phyloP scores from a whole-genome alignment of 2,329 filamentous ascomycete species.

The Fusarium citri region DNA sequence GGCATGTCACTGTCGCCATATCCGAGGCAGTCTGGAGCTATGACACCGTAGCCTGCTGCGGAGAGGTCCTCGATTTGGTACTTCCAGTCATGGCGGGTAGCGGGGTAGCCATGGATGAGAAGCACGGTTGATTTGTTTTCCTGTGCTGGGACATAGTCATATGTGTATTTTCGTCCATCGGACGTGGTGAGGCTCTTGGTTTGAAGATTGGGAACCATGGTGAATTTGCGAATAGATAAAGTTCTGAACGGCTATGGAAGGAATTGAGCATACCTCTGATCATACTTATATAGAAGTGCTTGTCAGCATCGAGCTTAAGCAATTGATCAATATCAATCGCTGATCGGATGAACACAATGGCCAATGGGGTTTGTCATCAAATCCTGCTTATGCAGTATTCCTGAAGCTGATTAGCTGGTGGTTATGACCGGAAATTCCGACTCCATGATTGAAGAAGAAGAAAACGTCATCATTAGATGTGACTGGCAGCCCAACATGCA shows the following conservation, averaged over 20 bases:
- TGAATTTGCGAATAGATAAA: fast-evolving
- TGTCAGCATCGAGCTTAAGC: background rate
- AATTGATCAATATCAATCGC: fast-evolving
- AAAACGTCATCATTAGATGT: too few species aligned
- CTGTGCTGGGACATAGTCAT: conserved; percentile 14
- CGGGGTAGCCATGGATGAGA: conserved; percentile 38
- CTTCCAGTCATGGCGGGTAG: conserved; percentile 35
- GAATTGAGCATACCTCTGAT: fast-evolving
- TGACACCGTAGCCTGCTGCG: conserved; percentile 26
- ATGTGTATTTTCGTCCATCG: conserved; percentile 14
- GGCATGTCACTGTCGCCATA: conserved; percentile 38
- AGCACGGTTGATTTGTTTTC: conserved; percentile 23
- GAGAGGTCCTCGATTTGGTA: conserved; percentile 27
- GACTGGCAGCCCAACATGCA: too few species aligned
- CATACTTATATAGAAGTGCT: background rate
- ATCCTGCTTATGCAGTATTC: background rate
- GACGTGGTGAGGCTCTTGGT: conserved; percentile 1
- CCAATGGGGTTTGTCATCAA: background rate
- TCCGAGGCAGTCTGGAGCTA: conserved; percentile 38
- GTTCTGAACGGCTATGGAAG: background rate
- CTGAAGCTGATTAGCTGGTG: background rate
- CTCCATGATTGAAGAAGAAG: too few species aligned
- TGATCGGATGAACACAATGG: background rate
- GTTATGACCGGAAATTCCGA: background rate
- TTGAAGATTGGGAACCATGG: background rate